Conservation (phyloP, 2,329 filamentous ascomycete genomes). For the Clarireedia homoeocarpa region DNA sequence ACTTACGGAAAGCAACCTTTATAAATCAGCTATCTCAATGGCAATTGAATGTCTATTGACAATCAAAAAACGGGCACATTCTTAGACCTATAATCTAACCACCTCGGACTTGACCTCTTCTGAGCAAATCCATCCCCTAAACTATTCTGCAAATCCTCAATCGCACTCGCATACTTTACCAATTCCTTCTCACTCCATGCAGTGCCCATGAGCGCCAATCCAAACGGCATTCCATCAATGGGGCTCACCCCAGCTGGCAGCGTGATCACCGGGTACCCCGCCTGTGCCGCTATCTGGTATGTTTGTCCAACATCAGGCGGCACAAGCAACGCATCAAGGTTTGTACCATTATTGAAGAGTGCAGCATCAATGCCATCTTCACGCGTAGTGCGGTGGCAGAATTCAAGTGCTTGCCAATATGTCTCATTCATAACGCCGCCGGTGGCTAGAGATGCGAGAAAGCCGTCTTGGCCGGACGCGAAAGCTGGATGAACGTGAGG, state of each 20-base stretch:
- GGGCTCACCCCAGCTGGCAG: constrained; percentile 52
- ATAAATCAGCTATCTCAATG: too few species aligned
- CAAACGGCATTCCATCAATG: constrained; percentile 52
- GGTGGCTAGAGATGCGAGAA: constrained; percentile 54
- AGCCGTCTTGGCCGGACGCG: constrained; percentile 62
- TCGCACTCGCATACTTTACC: constrained; percentile 54
- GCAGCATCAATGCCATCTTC: constrained; percentile 65
- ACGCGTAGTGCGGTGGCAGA: constrained; percentile 47
- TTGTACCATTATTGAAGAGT: constrained; percentile 36
- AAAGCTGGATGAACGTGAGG: constrained; percentile 56
- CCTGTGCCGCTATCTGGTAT: constrained; percentile 65
- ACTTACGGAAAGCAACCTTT: too few species aligned
- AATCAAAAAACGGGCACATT: constrained; percentile 32
- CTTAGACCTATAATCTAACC: constrained; percentile 42
- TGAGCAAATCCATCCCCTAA: constrained; percentile 33
- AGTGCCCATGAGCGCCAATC: constrained; percentile 51
- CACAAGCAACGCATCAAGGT: constrained; percentile 57
- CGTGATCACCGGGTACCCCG: constrained; percentile 66
- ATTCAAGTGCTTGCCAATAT: constrained; percentile 59
- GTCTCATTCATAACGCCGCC: constrained; percentile 55
- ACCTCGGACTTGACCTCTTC: constrained; percentile 42
- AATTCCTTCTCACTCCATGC: constrained; percentile 51
- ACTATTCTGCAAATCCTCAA: constrained; percentile 46
- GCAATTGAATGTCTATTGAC: too few species aligned
- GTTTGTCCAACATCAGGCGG: constrained; percentile 61